phyloP scores from a whole-genome alignment of 106 monocot genomes.

The Dendrobium officinale region DNA sequence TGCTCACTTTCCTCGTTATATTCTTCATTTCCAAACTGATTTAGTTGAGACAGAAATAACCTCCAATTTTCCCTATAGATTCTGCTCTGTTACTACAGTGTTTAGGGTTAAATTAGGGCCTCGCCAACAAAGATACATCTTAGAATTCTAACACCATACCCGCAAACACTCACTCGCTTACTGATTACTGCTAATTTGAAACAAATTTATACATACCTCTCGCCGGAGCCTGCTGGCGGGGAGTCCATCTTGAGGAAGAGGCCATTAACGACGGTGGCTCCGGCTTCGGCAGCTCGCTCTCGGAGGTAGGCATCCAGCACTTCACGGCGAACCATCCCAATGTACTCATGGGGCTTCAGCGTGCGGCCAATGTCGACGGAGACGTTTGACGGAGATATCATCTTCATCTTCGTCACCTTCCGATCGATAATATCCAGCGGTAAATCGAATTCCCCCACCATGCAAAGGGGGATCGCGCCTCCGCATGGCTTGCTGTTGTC shows the following conservation, averaged over 20 bases:
- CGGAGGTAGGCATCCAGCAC: slow-evolving; percentile 79
- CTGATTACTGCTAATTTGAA: background rate
- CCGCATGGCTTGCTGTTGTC: slow-evolving; percentile 98
- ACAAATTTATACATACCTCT: background rate
- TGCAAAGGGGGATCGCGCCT: slow-evolving; percentile 83
- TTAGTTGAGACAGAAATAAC: too few relatives aligned
- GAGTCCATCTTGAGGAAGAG: slow-evolving; percentile 46
- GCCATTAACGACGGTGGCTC: slow-evolving; percentile 65
- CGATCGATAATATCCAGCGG: slow-evolving; percentile 88
- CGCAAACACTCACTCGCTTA: background rate
- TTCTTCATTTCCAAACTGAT: too few relatives aligned
- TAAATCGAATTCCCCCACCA: slow-evolving; percentile 85
- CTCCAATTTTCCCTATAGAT: too few relatives aligned
- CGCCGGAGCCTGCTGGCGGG: slow-evolving; percentile 19
- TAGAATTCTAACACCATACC: too few relatives aligned
- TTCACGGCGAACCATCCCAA: slow-evolving; percentile 96
- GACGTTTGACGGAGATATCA: slow-evolving; percentile 96
- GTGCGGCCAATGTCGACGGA: slow-evolving; percentile 87
- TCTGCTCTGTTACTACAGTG: too few relatives aligned
- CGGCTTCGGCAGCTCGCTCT: slow-evolving; percentile 41
- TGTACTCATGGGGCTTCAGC: slow-evolving; percentile 83
- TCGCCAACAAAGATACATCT: too few relatives aligned
- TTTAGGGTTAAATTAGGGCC: too few relatives aligned
- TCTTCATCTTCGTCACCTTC: slow-evolving; percentile 93
- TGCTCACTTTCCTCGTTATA: too few relatives aligned